Evolutionary conservation across 805 yeast species (phyloP).

Genomic region (Ascoidea rubescens): DNA sequence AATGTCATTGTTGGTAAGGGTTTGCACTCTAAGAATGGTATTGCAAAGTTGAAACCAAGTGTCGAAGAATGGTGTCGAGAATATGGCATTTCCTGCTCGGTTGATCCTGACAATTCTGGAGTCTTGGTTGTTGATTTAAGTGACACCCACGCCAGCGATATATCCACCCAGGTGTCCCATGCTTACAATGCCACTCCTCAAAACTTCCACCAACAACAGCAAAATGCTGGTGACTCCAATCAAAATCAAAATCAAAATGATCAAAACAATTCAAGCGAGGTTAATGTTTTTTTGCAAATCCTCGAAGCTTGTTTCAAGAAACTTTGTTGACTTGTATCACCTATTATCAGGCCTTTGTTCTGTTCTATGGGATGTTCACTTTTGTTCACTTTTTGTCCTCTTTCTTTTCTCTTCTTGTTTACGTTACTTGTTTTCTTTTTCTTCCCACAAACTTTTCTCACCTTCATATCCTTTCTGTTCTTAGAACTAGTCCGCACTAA

Average conservation of each 20-base stretch:
- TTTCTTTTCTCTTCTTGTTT: not conserved
- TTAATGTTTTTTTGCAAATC: constrained; percentile 15
- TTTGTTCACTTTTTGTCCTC: not conserved
- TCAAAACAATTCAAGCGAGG: no score
- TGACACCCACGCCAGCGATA: constrained; percentile 23
- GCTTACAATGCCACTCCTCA: constrained; percentile 11
- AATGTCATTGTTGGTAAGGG: constrained; percentile 88
- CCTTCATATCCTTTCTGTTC: constrained; percentile 6
- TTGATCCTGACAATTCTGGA: constrained; percentile 67
- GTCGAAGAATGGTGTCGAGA: constrained; percentile 64
- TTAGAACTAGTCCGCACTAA: no score
- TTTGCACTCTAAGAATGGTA: constrained; percentile 63
- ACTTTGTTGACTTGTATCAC: not conserved
- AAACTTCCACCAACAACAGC: constrained; percentile 16
- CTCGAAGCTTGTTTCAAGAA: constrained; percentile 23
- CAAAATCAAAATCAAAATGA: constrained; percentile 12
- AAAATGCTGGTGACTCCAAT: constrained; percentile 13
- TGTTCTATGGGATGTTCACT: not conserved
- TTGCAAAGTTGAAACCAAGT: constrained; percentile 85
- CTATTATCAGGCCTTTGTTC: not conserved
- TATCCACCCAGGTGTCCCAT: constrained; percentile 7
- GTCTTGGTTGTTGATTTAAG: constrained; percentile 58
- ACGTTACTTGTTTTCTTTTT: not conserved
- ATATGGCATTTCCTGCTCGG: constrained; percentile 41
- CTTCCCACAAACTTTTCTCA: constrained; percentile 8